Conservation (phyloP, 2,329 filamentous ascomycete genomes). For the Trichoderma atrobrunneum region DNA sequence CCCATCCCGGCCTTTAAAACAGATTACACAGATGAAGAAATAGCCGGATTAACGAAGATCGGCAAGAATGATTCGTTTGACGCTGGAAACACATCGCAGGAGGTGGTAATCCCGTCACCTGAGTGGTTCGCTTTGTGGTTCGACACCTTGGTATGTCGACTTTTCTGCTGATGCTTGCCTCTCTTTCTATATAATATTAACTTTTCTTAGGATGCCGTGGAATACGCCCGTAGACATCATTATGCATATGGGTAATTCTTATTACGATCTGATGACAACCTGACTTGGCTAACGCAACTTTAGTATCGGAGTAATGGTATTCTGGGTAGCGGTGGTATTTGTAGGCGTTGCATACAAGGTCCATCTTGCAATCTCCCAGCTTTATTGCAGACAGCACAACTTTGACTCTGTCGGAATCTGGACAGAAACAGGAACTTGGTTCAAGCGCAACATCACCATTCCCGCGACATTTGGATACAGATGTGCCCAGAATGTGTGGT, state of each 20-base stretch:
- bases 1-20: neutral
- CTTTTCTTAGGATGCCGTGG: conserved; percentile 31
- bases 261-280: neutral
- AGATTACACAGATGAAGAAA: conserved; percentile 35
- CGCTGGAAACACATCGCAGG: conserved; percentile 21
- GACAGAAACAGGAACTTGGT: conserved; percentile 26
- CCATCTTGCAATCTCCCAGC: conserved; percentile 18
- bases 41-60: conserved; percentile 32
- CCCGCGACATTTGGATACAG: conserved; percentile 45
- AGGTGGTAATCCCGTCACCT: conserved; percentile 36
- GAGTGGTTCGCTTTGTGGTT: conserved; percentile 36
- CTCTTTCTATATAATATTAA: neutral
- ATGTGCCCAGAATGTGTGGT: conserved; percentile 44
- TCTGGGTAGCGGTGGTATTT: conserved; percentile 40
- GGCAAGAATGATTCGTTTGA: conserved; percentile 27
- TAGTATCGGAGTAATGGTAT: conserved; percentile 37
- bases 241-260: conserved; percentile 36
- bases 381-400: neutral
- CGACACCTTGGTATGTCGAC: conserved; percentile 37
- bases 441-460: conserved; percentile 34
- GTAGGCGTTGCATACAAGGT: conserved; percentile 37
- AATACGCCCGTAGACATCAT: conserved; percentile 37
- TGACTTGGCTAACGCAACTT: conserved; percentile 8
- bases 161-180: neutral
- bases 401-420: conserved; percentile 4